Evolutionary conservation across 2,329 filamentous ascomycete species (phyloP), one percentile per base, ranked within the genome.

Genomic region (Epichloe aotearoae): DNA sequence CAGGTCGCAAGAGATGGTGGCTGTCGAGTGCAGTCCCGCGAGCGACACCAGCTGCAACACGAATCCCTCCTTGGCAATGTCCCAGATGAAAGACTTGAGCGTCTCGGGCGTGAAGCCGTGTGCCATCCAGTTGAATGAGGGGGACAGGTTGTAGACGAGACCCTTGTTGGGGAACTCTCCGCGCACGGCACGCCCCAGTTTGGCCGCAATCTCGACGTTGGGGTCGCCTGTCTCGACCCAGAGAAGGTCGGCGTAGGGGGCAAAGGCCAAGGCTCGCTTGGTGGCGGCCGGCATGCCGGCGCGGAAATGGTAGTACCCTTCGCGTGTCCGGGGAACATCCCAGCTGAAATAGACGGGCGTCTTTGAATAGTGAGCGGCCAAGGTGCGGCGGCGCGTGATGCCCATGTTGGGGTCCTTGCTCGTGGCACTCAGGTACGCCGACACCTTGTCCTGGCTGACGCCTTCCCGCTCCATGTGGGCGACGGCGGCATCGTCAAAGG

Each of bases 121-220:
- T 11, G 82, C 82, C 81, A 94, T 93, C 93, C 93, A 98, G 75
- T 98, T 97, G 77, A 98, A 98, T 8, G 88, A 95, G 1, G 93
- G 93, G 4, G 84, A 90, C 2, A 98, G 78, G 71, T 98, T 98
- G 73, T 98, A 98, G 0, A 97, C 91, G 23, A 98, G 78, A 37
- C 87, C 86, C 77, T 97, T 97, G 54, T 80, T 82, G 0, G 89
- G 88, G 60, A 80, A 74, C 3, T 70, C 73, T 0, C 72, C 69
- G 50, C 86, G 81, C 54, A 98, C 93, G 44, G 88, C 79, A 11
- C 78, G 76, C 12, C 86, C 87, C 48, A 98, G 88, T 47, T 76
- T 74, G 3, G 77, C 73, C 0, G 88, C 88, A 36, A 94, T 86
- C 47, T 79, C 68, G 11, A 97, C 88, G 57, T 82, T 84, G 20